Evolutionary conservation across 1,284 basidiomycete species (phyloP).

Genomic region (Omphalotus olearius): DNA sequence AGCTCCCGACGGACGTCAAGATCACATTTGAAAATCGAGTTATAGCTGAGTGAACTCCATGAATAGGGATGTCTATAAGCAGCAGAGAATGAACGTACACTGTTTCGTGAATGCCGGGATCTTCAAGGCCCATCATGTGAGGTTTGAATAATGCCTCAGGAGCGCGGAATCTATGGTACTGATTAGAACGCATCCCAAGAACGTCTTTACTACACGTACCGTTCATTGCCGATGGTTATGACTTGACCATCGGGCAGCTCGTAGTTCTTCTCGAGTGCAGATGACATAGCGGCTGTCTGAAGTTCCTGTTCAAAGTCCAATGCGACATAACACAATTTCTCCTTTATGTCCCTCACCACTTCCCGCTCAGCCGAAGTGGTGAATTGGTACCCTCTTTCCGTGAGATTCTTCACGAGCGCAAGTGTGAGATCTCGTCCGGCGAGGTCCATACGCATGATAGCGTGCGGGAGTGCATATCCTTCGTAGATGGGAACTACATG

Average conservation of each 20-base stretch:
- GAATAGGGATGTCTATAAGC: background rate
- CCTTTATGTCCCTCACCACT: slow-evolving; percentile 14
- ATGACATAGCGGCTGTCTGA: slow-evolving; percentile 6
- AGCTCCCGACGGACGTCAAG: slow-evolving; percentile 85
- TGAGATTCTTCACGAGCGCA: slow-evolving; percentile 13
- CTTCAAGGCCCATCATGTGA: slow-evolving; percentile 88
- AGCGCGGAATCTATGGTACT: slow-evolving; percentile 75
- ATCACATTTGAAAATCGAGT: slow-evolving; percentile 82
- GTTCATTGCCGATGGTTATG: slow-evolving; percentile 16
- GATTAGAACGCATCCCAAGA: background rate
- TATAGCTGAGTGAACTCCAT: slow-evolving; percentile 26
- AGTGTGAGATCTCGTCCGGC: slow-evolving; percentile 12
- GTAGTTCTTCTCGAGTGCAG: slow-evolving; percentile 14
- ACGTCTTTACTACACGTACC: background rate
- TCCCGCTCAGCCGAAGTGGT: slow-evolving; percentile 9
- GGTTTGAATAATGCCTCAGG: slow-evolving; percentile 99
- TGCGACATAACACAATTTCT: slow-evolving; percentile 14
- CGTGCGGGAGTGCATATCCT: slow-evolving; percentile 13
- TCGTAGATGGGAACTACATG: slow-evolving; percentile 15
- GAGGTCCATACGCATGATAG: slow-evolving; percentile 11
- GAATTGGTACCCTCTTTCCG: slow-evolving; percentile 12
- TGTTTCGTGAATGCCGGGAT: slow-evolving; percentile 93
- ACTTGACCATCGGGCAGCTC: slow-evolving; percentile 14
- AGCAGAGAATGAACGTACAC: slow-evolving; percentile 44
- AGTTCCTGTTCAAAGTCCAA: slow-evolving; percentile 14